Evolutionary conservation across 1,139 yeast species (phyloP).

Genomic region (Pichia sp.): DNA sequence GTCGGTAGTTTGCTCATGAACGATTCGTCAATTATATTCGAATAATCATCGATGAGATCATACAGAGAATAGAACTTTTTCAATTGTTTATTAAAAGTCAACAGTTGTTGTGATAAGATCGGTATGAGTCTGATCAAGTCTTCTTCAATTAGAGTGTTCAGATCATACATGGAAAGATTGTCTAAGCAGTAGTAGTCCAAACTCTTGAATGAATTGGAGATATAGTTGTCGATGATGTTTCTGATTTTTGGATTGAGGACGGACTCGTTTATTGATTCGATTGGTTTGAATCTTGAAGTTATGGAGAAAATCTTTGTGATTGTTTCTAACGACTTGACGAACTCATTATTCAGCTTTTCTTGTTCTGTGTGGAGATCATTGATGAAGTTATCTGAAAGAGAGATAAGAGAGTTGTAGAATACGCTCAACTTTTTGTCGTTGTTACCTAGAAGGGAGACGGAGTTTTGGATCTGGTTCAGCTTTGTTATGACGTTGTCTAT

Average conservation of each 20-base stretch:
- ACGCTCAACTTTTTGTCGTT: slow-evolving; percentile 9
- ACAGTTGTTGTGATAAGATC: slow-evolving; percentile 24
- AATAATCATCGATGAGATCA: slow-evolving; percentile 23
- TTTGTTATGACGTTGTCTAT: slow-evolving; percentile 7
- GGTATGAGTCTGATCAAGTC: slow-evolving; percentile 27
- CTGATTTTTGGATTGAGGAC: slow-evolving; percentile 21
- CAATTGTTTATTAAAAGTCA: slow-evolving; percentile 22
- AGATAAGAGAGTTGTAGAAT: slow-evolving; percentile 8
- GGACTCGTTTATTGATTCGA: slow-evolving; percentile 15
- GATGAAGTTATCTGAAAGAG: slow-evolving; percentile 3
- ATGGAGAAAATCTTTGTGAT: slow-evolving; percentile 25
- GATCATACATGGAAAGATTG: slow-evolving; percentile 21
- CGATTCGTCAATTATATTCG: slow-evolving; percentile 7
- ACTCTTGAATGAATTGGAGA: slow-evolving; percentile 15
- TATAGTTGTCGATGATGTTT: slow-evolving; percentile 23
- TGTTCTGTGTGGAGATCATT: slow-evolving; percentile 21
- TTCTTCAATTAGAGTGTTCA: slow-evolving; percentile 25
- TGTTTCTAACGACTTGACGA: slow-evolving; percentile 27
- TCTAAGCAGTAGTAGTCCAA: slow-evolving; percentile 24
- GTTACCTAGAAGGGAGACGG: slow-evolving; percentile 13
- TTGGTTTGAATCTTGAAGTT: slow-evolving; percentile 17
- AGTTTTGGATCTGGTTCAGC: slow-evolving; percentile 13
- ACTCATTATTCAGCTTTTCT: slow-evolving; percentile 20
- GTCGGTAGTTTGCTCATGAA: slow-evolving; percentile 27
- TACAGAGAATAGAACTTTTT: slow-evolving; percentile 23